Evolutionary conservation across 345 rosid species (phyloP), one percentile per base, ranked within the genome.

Genomic region (Isatis tinctoria): DNA sequence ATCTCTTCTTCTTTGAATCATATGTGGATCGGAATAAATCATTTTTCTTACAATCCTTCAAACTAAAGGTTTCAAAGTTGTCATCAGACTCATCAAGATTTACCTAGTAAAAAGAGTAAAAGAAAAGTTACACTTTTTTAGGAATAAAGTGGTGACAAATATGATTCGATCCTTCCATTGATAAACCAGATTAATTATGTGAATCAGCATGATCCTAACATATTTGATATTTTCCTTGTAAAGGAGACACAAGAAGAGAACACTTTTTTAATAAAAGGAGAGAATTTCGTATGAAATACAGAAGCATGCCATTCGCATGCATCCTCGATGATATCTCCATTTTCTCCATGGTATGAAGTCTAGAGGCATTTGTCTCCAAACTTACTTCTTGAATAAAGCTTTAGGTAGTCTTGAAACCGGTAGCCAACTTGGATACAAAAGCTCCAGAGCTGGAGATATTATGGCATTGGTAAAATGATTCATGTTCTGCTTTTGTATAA

Each of bases 371-470:
- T 89, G 52, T 87, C 91, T 26, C 78, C 83, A 64, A 94, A 94
- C 83, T 91, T 91, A 1, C 90, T 88, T 11, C 83, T 76, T 8
- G 89, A 74, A 68, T 94, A 94, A 60, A 89, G 82, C 82, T 94
- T 85, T 53, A 91, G 74, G 80, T 89, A 94, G 60, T 94, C 98
- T 54, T 85, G 80, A 80, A 94, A 94, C 43, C 49, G 66, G 65
- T 81, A 94, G 52, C 80, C 51, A n/a, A 74, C 64, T 73, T 39
- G 96, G 98, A 72, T 94, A 94, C 60, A 81, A 45, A 6, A 94
- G 88, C 73, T 81, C 82, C 0, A 89, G 80, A 74, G 93, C 85
- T 5, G 96, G 90, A 61, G 93, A 86, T 68, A 94, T 86, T 2
- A 88, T 28, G 26, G 98, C 95, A 72, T 94, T n/a, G n/a, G n/a